phyloP scores from a whole-genome alignment of 2,329 filamentous ascomycete species.

The Helotiales sp. region DNA sequence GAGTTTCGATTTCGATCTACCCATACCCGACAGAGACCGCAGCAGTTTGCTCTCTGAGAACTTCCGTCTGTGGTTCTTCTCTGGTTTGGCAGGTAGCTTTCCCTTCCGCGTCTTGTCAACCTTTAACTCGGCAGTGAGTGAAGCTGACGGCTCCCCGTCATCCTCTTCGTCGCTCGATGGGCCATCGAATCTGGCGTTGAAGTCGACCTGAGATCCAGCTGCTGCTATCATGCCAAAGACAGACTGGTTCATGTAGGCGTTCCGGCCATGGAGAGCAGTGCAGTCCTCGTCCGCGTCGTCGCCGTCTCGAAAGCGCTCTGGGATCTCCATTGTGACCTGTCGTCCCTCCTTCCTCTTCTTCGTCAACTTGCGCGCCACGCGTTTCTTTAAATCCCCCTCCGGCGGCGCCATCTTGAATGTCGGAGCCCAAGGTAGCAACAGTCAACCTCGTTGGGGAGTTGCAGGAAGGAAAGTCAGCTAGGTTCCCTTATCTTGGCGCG shows the following conservation, averaged over 20 bases:
- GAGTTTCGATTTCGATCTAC: conserved; percentile 46
- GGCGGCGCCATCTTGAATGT: conserved; percentile 43
- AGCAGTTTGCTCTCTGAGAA: conserved; percentile 69
- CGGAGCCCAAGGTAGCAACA: conserved; percentile 13
- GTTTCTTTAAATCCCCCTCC: conserved; percentile 49
- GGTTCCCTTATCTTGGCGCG: conserved; percentile 8
- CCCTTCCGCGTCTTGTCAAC: conserved; percentile 39
- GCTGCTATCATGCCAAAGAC: conserved; percentile 92
- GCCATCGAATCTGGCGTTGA: conserved; percentile 78
- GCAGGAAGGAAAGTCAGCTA: not conserved
- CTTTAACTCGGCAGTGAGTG: conserved; percentile 31
- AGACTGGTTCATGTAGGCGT: conserved; percentile 78
- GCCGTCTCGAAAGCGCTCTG: conserved; percentile 61
- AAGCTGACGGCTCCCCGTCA: conserved; percentile 33
- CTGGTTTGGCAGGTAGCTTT: conserved; percentile 44
- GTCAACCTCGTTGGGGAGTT: conserved; percentile 15
- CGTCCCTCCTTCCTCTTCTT: conserved; percentile 49
- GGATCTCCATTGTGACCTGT: conserved; percentile 55
- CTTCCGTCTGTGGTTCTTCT: conserved; percentile 60
- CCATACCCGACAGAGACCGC: conserved; percentile 67
- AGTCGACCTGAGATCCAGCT: conserved; percentile 81
- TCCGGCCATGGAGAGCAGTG: conserved; percentile 57
- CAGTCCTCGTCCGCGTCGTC: conserved; percentile 66
- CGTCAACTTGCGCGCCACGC: conserved; percentile 48
- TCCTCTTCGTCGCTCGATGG: conserved; percentile 75